Base-by-base conservation (phyloP, 2,329 filamentous ascomycete genomes). In the Colletotrichum coccodes region DNA sequence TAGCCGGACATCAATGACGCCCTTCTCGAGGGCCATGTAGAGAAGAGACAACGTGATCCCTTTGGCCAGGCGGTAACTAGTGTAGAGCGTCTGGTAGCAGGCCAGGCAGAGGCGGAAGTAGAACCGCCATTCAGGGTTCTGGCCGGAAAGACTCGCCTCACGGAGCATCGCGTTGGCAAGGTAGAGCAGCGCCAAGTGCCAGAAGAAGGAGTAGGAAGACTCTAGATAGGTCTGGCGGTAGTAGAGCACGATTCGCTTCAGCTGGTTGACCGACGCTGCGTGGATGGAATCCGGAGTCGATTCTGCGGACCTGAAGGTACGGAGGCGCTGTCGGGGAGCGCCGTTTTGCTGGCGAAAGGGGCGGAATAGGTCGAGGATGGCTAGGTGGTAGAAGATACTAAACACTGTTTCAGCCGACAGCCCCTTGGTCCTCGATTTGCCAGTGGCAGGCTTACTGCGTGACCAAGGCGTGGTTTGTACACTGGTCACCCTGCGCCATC, bases 111-210 rank as follows among this genome's bases (percentile, higher is more conserved):
- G 71, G 3, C 78, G 69, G 6, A 83, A 73, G 59, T 83, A 81
- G 3, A 77, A 75, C 11, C 73, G 75, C 75, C 76, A 78, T 11
- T 79, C 66, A 0, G 74, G 67, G 16, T 79, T 74, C 3, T 44
- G 14, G 1, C 21, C 5, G 0, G 28, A 18, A 8, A 26, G 21
- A 4, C 70, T 68, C 1, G 70, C 73, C 23, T 75, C 71, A 11
- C 73, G 68, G 0, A 82, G 69, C 28, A 81, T 75, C 2, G 78
- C 79, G 52, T 83, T 83, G 9, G 78, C 73, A 1, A 82, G 72
- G 44, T 82, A 82, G 3, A 79, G 75, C 23, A 83, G 73, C 3
- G 78, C 80, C 6, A 74, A 80, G 54, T 83, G 79, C 80, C 80
- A 83, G 8, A 82, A 72, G 16, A 83, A 76, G 6, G 77, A 77